Evolutionary conservation across 352 stramenopile genomes (phyloP).

Genomic region (Phytophthora nicotianae): DNA sequence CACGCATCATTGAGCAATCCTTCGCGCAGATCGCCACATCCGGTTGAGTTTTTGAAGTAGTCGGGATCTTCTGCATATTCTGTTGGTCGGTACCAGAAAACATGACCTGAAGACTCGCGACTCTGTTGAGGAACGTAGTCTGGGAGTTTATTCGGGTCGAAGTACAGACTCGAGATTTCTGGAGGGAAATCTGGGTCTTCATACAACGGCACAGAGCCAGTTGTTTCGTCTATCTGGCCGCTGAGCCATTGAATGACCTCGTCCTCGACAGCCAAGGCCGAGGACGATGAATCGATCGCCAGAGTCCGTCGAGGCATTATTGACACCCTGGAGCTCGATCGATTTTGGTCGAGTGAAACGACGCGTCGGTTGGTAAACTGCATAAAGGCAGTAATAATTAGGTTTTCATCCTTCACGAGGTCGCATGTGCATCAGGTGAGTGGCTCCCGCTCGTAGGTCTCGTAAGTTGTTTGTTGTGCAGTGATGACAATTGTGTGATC

Average conservation of each 20-base stretch:
- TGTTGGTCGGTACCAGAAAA: slow-evolving; percentile 70
- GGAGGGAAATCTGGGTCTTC: slow-evolving; percentile 64
- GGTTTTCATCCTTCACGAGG: too few relatives aligned
- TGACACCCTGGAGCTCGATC: background rate
- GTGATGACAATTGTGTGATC: too few relatives aligned
- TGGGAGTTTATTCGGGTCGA: slow-evolving; percentile 57
- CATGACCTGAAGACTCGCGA: slow-evolving; percentile 18
- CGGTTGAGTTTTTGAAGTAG: slow-evolving; percentile 83
- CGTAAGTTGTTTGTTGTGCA: too few relatives aligned
- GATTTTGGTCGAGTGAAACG: slow-evolving; percentile 9
- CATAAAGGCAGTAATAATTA: too few relatives aligned
- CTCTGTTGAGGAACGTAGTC: slow-evolving; percentile 59
- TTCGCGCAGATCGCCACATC: slow-evolving; percentile 64
- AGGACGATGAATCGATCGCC: slow-evolving; percentile 23
- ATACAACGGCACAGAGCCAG: slow-evolving; percentile 39
- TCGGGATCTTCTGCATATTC: slow-evolving; percentile 78
- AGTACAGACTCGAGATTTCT: slow-evolving; percentile 57
- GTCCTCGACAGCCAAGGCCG: slow-evolving; percentile 40
- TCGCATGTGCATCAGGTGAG: too few relatives aligned
- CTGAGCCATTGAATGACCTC: slow-evolving; percentile 51
- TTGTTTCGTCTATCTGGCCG: slow-evolving; percentile 27
- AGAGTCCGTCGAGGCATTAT: slow-evolving; percentile 24
- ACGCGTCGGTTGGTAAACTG: slow-evolving; percentile 14
- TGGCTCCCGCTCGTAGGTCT: too few relatives aligned
- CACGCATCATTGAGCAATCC: slow-evolving; percentile 80